Percentiles rank a stretch among this genome's conserved stretches.
phyloP scores from a whole-genome alignment of 768 basidiomycete species.

The Amanita muscaria region DNA sequence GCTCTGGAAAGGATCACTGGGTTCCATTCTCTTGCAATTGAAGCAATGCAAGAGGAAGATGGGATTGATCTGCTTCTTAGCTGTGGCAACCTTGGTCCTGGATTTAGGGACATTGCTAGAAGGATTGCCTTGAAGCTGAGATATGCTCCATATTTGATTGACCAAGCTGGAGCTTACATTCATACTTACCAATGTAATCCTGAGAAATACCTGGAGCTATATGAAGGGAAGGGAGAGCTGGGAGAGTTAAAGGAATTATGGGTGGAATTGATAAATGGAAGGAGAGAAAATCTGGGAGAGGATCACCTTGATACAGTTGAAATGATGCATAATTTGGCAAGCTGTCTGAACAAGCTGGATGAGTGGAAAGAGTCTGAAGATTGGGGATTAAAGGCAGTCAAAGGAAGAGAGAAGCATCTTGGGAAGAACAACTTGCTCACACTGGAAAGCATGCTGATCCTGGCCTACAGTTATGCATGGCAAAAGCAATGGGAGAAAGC shows the following conservation, averaged over 20 bases:
- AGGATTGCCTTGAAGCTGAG: constrained; percentile 8
- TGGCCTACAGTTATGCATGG: not conserved
- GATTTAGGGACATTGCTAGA: not conserved
- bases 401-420: no score
- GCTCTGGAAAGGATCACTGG: constrained; percentile 7
- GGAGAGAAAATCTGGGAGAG: not conserved
- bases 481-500: constrained; percentile 1
- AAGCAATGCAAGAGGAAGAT: constrained; percentile 13
- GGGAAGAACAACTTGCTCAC: not conserved
- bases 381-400: not conserved
- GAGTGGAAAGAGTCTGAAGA: not conserved
- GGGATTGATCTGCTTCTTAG: constrained; percentile 13
- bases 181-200: constrained; percentile 9
- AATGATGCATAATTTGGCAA: not conserved
- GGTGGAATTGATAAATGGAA: not conserved
- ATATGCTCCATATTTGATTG: constrained; percentile 11
- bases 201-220: constrained; percentile 12
- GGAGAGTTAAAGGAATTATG: constrained; percentile 2
- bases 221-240: constrained; percentile 2
- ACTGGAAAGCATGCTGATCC: constrained; percentile 1
- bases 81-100: constrained; percentile 5
- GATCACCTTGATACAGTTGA: constrained; percentile 2
- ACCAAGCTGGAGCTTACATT: constrained; percentile 15
- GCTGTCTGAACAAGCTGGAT: not conserved
- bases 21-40: constrained; percentile 6